Percentiles rank a stretch among this genome's conserved stretches.
Evolutionary conservation across 1,284 basidiomycete species (phyloP).

Genomic region (Acaromyces ingoldii): DNA sequence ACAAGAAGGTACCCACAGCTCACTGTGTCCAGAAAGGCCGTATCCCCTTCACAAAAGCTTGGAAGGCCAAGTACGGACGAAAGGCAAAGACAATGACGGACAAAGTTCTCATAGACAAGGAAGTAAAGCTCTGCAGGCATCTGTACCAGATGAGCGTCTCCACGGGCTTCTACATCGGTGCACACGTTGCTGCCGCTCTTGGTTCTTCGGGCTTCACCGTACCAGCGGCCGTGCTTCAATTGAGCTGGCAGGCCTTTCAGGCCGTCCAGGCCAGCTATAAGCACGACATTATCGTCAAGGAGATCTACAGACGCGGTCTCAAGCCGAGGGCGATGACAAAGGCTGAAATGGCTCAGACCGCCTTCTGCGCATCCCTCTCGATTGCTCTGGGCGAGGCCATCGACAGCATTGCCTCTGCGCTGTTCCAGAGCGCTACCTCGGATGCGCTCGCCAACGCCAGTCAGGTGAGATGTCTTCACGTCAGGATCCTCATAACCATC

Average conservation of each 20-base stretch:
- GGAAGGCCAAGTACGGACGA: neutral
- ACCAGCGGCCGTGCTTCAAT: neutral
- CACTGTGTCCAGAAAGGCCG: too few species aligned
- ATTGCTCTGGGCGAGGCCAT: neutral
- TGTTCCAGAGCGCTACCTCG: neutral
- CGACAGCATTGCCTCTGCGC: neutral
- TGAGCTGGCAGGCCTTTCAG: neutral
- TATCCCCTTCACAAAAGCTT: conserved; percentile 1
- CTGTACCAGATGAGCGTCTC: neutral
- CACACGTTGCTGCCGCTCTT: neutral
- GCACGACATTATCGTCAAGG: neutral
- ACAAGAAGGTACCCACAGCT: too few species aligned
- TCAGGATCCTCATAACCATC: neutral
- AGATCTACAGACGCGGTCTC: neutral
- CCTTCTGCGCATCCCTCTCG: neutral
- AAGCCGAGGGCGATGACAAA: neutral
- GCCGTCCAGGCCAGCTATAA: neutral
- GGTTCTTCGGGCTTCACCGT: neutral
- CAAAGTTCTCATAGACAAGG: neutral
- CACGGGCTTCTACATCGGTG: neutral
- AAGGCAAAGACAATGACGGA: neutral
- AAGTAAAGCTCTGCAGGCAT: neutral
- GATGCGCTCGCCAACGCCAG: too few species aligned
- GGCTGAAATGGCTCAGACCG: neutral
- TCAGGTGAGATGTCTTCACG: neutral